phyloP scores from a whole-genome alignment of 805 yeast species.

The Aciculoconidium aculeatum region DNA sequence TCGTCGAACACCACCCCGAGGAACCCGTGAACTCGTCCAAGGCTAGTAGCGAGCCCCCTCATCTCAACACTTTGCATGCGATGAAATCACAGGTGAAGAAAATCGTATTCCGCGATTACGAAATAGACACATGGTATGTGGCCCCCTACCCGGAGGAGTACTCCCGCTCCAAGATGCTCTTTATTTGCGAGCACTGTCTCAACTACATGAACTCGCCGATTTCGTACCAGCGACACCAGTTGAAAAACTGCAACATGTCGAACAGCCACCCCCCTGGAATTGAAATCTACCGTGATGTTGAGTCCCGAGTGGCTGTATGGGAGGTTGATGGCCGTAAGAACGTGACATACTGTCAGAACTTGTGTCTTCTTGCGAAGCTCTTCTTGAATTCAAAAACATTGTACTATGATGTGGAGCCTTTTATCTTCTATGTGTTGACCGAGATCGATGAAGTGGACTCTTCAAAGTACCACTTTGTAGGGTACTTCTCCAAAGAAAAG shows the following conservation, averaged over 20 bases:
- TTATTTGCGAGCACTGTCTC: slow-evolving; percentile 80
- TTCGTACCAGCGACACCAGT: slow-evolving; percentile 60
- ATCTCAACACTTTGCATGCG: no score
- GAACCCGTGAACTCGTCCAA: background rate
- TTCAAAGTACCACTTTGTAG: slow-evolving; percentile 68
- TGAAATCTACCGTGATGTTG: slow-evolving; percentile 35
- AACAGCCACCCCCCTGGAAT: slow-evolving; percentile 59
- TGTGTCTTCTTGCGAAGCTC: slow-evolving; percentile 83
- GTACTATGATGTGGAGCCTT: slow-evolving; percentile 94
- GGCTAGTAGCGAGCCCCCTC: slow-evolving; percentile 8
- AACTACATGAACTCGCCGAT: slow-evolving; percentile 70
- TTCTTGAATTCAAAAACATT: slow-evolving; percentile 88
- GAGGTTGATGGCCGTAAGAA: slow-evolving; percentile 76
- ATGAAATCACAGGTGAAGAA: slow-evolving; percentile 47
- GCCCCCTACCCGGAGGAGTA: slow-evolving; percentile 92
- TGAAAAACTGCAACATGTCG: slow-evolving; percentile 57
- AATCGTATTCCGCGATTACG: slow-evolving; percentile 65
- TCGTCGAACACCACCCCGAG: background rate
- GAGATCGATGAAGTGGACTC: slow-evolving; percentile 48
- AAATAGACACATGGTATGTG: slow-evolving; percentile 86
- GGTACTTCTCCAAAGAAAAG: slow-evolving; percentile 90
- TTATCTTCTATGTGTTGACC: slow-evolving; percentile 79
- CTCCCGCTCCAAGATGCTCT: slow-evolving; percentile 53
- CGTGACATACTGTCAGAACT: slow-evolving; percentile 77
- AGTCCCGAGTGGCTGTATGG: slow-evolving; percentile 32